Evolutionary conservation across 306 rosid genomes (phyloP).

Genomic region (Sesbania bispinosa): DNA sequence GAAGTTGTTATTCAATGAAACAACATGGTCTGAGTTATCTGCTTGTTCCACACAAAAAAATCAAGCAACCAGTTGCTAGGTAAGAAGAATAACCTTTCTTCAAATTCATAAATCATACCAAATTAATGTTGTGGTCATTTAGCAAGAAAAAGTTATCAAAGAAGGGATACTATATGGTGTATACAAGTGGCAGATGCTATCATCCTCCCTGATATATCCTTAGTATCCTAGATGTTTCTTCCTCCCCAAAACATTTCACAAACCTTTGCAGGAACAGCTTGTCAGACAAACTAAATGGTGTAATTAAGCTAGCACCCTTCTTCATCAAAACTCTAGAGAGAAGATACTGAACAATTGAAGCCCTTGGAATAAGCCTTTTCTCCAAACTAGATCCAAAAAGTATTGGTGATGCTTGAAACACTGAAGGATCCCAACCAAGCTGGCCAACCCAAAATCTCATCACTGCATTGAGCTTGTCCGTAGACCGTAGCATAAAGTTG

Average conservation of each 20-base stretch:
- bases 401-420: neutral
- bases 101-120: too few relatives aligned
- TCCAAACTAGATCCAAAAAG: constrained; percentile 34
- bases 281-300: neutral
- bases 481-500: constrained; percentile 23
- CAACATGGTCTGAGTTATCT: too few relatives aligned
- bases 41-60: too few relatives aligned
- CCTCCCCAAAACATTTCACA: constrained; percentile 6
- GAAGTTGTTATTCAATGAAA: too few relatives aligned
- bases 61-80: too few relatives aligned
- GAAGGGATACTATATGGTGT: too few relatives aligned
- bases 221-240: constrained; percentile 3
- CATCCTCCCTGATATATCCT: neutral
- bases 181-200: too few relatives aligned
- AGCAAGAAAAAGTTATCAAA: too few relatives aligned
- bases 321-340: constrained; percentile 33
- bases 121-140: too few relatives aligned
- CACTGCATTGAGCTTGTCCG: constrained; percentile 31
- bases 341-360: constrained; percentile 28
- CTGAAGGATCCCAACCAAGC: constrained; percentile 24
- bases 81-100: too few relatives aligned
- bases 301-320: neutral
- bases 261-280: constrained; percentile 21
- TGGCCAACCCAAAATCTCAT: constrained; percentile 39
- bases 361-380: constrained; percentile 41